Evolutionary conservation across 2,329 filamentous ascomycete species (phyloP), one percentile per base, ranked within the genome.

Genomic region (Pestalotiopsis sp.): DNA sequence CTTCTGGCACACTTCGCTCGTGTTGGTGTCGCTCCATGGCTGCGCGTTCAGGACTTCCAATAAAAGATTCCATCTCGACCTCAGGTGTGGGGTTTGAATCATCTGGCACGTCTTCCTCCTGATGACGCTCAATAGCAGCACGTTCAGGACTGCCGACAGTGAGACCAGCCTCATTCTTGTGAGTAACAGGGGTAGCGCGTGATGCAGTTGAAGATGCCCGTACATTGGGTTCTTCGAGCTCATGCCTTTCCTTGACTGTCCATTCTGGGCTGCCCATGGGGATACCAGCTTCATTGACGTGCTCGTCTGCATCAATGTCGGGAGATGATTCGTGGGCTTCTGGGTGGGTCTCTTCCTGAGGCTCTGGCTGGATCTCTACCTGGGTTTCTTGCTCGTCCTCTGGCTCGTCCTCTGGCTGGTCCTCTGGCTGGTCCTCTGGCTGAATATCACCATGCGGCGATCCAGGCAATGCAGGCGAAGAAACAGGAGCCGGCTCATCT

Each of bases 201-300:
- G 17, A 20, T 20, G 59, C 59, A n/a, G 31, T 7, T 12, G 59
- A 27, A 39, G 59, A 38, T 2, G n/a, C 27, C 5, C 17, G 27
- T 36, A 62, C 31, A 36, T 12, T 31, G 3, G 59, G 31, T 62
- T 62, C n/a, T 62, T 62, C 59, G n/a, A 23, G 59, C 12, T 62
- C 59, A 39, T 62, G 59, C 20, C 27, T 17, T 62, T 62, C 59
- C 36, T 38, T 62, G n/a, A n/a, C 59, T 13, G 59, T 39, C 59
- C 59, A 62, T 62, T 62, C 59, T 4, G 59, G 59, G 20, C 59
- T 62, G 5, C 31, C 31, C n/a, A 62, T 23, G 7, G 36, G n/a
- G 17, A 39, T 11, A 9, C 59, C 59, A 62, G 59, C 59, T 62
- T 62, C 59, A n/a, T 62, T 62, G 11, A 62, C 31, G 14, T 62